A percentile compares a stretch with the other conserved stretches of the same genome.
These are phyloP conservation scores for Yamadazyma insecticola DNA, from an alignment of 805 yeast genomes.

Conservation along the genomic window DNA sequence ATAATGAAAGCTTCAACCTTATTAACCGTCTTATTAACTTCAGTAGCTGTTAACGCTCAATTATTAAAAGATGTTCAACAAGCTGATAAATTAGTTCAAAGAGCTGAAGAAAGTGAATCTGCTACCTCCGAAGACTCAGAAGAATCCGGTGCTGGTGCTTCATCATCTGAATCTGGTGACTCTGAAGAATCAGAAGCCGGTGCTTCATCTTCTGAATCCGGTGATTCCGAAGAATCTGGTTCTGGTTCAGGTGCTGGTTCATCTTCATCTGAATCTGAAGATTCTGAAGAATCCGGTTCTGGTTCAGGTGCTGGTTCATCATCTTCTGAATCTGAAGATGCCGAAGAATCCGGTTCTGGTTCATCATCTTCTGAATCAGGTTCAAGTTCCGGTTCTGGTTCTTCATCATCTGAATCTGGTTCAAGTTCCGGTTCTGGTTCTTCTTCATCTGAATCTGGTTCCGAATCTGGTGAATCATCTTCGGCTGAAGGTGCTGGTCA, in stretches of 20 bases:
- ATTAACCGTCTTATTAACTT: slow-evolving; percentile 6
- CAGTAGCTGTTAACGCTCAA: slow-evolving; percentile 8
- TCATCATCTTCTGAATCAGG: slow-evolving; percentile 3
- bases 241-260: slow-evolving; percentile 2
- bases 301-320: slow-evolving; percentile 2
- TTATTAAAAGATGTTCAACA: slow-evolving; percentile 10
- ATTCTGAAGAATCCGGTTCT: slow-evolving; percentile 2
- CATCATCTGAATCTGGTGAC: slow-evolving; percentile 3
- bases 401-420: slow-evolving; percentile 3
- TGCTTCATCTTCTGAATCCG: slow-evolving; percentile 2
- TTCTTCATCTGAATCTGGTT: slow-evolving; percentile 3
- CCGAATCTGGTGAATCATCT: slow-evolving; percentile 1
- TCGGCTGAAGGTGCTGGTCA: slow-evolving; percentile 5
- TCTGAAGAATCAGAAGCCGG: slow-evolving; percentile 1
- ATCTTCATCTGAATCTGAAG: slow-evolving; percentile 3
- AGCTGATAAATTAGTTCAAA: slow-evolving; percentile 1
- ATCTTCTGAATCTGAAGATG: slow-evolving; percentile 1
- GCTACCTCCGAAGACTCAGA: slow-evolving; percentile 3
- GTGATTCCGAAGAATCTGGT: slow-evolving; percentile 4
- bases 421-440: slow-evolving; percentile 3
- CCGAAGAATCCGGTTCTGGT: slow-evolving; percentile 4
- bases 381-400: slow-evolving; percentile 4
- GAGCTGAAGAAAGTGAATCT: slow-evolving; percentile 6
- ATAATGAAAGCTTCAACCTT: slow-evolving; percentile 10
- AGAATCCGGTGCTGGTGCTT: slow-evolving; percentile 3